Percentiles rank a stretch among this genome's conserved stretches.
phyloP scores from a whole-genome alignment of 1,284 basidiomycete genomes.

The Wolfiporia cocos region DNA sequence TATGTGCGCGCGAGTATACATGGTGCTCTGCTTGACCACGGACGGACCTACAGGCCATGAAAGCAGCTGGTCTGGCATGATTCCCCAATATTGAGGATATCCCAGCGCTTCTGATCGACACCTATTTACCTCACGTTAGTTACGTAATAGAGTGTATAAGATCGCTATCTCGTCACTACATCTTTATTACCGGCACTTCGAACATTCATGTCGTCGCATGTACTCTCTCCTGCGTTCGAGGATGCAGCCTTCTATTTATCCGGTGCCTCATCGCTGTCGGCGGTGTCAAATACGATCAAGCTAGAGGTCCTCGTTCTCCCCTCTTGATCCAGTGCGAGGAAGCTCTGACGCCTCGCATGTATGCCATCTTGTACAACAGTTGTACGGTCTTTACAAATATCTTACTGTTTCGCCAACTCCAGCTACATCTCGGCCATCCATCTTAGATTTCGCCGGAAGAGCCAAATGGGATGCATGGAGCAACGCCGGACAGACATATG shows the following conservation, averaged over 20 bases:
- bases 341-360: no score
- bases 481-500: slow-evolving; percentile 44
- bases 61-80: slow-evolving; percentile 53
- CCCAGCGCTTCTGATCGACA: neutral
- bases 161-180: slow-evolving; percentile 8
- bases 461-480: slow-evolving; percentile 91
- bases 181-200: neutral
- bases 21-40: neutral
- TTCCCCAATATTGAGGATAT: slow-evolving; percentile 45
- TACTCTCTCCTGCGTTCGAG: slow-evolving; percentile 46
- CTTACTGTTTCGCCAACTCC: slow-evolving; percentile 56
- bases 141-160: slow-evolving; percentile 25
- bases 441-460: slow-evolving; percentile 76
- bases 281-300: slow-evolving; percentile 54
- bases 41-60: slow-evolving; percentile 61
- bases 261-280: slow-evolving; percentile 41
- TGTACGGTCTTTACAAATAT: slow-evolving; percentile 85
- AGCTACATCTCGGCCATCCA: slow-evolving; percentile 58
- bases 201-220: slow-evolving; percentile 21
- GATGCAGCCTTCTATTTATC: slow-evolving; percentile 64
- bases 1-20: slow-evolving; percentile 24
- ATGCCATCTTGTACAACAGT: no score
- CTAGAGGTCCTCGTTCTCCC: slow-evolving; percentile 57
- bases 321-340: slow-evolving; percentile 8
- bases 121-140: slow-evolving; percentile 11